Percentiles rank a stretch among this genome's conserved stretches.
Conservation (phyloP, 163 green algal genomes). For the Smithsoniella earleae region DNA sequence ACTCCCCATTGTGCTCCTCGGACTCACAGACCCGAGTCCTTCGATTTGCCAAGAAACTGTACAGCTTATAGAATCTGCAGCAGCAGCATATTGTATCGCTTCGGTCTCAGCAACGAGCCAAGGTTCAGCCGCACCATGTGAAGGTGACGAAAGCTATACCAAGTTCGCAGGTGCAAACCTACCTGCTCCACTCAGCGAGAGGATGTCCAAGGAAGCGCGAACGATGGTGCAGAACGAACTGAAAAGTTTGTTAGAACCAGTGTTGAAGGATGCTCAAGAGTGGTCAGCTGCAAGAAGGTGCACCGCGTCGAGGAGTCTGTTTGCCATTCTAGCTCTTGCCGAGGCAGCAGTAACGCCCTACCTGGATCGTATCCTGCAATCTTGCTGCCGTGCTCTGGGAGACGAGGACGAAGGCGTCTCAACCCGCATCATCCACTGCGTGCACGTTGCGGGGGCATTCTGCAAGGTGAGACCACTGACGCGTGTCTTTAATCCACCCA, state of each 20-base stretch:
- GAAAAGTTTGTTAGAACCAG: not conserved
- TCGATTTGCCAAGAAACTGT: too few species aligned
- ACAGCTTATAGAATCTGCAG: too few species aligned
- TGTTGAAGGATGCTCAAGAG: slow-evolving; percentile 3
- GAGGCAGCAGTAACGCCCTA: not conserved
- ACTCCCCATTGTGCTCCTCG: slow-evolving; percentile 15
- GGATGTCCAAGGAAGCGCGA: not conserved
- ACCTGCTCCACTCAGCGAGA: not conserved
- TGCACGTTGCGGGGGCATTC: not conserved
- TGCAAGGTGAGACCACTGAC: slow-evolving; percentile 9
- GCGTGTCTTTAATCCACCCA: too few species aligned
- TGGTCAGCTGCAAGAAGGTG: not conserved
- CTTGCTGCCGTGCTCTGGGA: not conserved
- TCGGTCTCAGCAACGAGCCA: too few species aligned
- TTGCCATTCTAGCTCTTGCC: not conserved
- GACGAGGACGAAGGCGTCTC: slow-evolving; percentile 16
- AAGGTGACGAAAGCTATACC: not conserved
- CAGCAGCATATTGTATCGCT: too few species aligned
- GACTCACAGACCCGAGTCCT: not conserved
- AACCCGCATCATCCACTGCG: slow-evolving; percentile 8
- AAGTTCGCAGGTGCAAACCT: not conserved
- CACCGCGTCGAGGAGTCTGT: slow-evolving; percentile 13
- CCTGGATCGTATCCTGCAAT: slow-evolving; percentile 7
- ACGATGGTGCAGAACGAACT: slow-evolving; percentile 12
- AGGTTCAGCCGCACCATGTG: too few species aligned